These are phyloP conservation scores for Ilex aquifolium DNA, from an alignment of 257 asterid species.

Conservation along the genomic window DNA sequence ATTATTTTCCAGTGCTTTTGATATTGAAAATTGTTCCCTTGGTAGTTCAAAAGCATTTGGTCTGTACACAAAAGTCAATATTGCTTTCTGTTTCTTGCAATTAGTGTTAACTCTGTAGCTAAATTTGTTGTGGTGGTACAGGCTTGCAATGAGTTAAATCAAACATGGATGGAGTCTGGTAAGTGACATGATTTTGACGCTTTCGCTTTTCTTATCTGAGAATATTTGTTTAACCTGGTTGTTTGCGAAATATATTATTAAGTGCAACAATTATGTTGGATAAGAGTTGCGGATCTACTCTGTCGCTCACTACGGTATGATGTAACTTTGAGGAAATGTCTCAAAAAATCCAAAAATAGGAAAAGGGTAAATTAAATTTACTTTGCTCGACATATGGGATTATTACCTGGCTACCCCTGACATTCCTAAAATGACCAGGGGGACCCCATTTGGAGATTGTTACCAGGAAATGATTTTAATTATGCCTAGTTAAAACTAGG, in stretches of 20 bases:
- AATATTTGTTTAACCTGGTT: slow-evolving; percentile 2
- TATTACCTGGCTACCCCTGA: too few relatives aligned
- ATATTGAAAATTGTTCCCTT: not conserved
- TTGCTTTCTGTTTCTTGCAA: not conserved
- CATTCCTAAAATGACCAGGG: too few relatives aligned
- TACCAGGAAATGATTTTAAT: too few relatives aligned
- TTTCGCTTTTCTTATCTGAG: slow-evolving; percentile 2
- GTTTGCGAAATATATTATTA: not conserved
- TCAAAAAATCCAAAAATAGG: too few relatives aligned
- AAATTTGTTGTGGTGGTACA: slow-evolving; percentile 26
- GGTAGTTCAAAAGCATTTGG: not conserved
- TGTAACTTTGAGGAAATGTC: too few relatives aligned
- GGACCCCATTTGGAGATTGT: too few relatives aligned
- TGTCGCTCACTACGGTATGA: too few relatives aligned
- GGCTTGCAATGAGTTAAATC: slow-evolving; percentile 95
- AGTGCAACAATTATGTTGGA: slow-evolving; percentile 4
- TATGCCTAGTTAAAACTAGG: too few relatives aligned
- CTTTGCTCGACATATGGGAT: too few relatives aligned
- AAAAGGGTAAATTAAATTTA: too few relatives aligned
- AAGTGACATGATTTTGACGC: slow-evolving; percentile 14
- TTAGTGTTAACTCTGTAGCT: not conserved
- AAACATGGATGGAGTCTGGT: slow-evolving; percentile 99
- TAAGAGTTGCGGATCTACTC: too few relatives aligned
- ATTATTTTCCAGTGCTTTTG: slow-evolving; percentile 4
- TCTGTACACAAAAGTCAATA: not conserved